Base-by-base conservation (phyloP, 371 early-diverging fungal species). In the Mortierella sp. region DNA sequence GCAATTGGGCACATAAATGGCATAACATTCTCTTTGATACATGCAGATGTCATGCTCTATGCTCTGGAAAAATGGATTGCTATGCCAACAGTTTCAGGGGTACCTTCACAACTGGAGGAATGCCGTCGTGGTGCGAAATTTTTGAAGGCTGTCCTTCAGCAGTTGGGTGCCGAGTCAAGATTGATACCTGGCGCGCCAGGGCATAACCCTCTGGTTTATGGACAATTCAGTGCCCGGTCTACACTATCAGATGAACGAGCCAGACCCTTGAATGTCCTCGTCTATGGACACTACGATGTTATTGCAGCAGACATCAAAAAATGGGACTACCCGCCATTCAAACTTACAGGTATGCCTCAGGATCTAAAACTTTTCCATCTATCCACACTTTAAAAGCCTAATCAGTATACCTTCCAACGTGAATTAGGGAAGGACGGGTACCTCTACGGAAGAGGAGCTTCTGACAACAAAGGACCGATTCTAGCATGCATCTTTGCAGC, bases 201-300 rank as follows among this genome's bases (percentile, higher is more conserved):
- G 1, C 85, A 87, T 37, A 95, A 95, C 64, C 95, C 95, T 19
- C 65, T 95, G 35, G 94, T 95, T 3, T 91, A 91, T 69, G 94
- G 89, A 9, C 88, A 87, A 58, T 95, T 95, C 65, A 85, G 83
- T 75, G 51, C 86, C 61, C 61, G 68, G 0, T 64, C 74, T 0
- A 57, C 53, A 6, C 45, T 43, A 4, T 26, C 54, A 8, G 70
- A 70, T 5, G 51, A 56, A 13, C 32, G 59, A 9, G 40, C 32
- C 2, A 68, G 76, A 1, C 68, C 78, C 13, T 75, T 85, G 23
- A 92, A 93, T 26, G 88, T 95, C 0, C 77, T 95, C 31, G 87
- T 94, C 12, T 95, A 95, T 79, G 95, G 95, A 0, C 95, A 95
- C 79, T 95, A 95, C 69, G 95, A 95, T 76, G 95, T 95, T 10